Evolutionary conservation across 2,329 filamentous ascomycete species (phyloP), one percentile per base, ranked within the genome.

Genomic region (Trichoderma gracile): DNA sequence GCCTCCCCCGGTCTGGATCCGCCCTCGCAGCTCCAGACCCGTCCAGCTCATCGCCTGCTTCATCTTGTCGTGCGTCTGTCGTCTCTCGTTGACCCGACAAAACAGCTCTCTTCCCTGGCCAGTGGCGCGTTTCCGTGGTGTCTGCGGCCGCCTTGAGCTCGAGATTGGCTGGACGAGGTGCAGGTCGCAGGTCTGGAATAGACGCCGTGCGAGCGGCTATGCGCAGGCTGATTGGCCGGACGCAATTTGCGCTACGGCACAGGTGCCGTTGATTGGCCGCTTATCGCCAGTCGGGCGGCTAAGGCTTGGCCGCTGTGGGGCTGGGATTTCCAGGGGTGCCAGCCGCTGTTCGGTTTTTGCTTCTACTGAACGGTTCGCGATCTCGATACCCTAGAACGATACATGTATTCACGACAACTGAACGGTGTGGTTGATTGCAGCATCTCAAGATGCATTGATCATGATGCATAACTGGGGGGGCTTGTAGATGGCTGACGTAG

Each of bases 161-260:
- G 50, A 65, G 63, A 64, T 59, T 63, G 63, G 63, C 14, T 65
- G 61, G 61, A 57, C 38, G 56, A 55, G 57, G 43, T 45, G 49
- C 56, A 49, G 53, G 42, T 38, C 43, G 40, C 47, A 54, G 19
- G 49, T 65, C 60, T 65, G 63, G 60, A 65, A 75, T 77, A 79
- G 75, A 76, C 79, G 79, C 79, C 75, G 69, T 67, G 61, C 63
- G 67, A 67, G 61, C 63, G 69, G 53, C 30, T 50, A 52, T 14
- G 30, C 21, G 27, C 33, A 6, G 19, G 12, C 27, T 69, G 57
- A 76, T 77, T 77, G 75, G 75, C 46, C 58, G 54, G 17, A 42
- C 14, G 17, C 46, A 38, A 52, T 76, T 71, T 62, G 72, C 75
- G 74, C 74, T 71, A 63, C 67, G 55, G 61, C 61, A 52, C 47